Percentiles rank a stretch among this genome's conserved stretches.
Conservation (phyloP, 116 monocot species). For the Trichopus zeylanicus region DNA sequence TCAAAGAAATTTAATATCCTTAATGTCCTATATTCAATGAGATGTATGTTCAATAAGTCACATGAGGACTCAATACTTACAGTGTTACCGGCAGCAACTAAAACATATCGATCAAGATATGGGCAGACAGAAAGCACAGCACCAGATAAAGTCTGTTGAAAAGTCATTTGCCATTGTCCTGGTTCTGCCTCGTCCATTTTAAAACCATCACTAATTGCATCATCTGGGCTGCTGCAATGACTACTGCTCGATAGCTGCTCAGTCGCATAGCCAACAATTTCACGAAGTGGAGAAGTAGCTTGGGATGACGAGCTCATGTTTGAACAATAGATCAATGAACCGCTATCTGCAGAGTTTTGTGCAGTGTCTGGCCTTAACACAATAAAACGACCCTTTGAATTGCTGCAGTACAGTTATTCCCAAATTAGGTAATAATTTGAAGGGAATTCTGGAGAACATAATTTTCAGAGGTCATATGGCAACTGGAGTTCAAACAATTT, state of each 20-base stretch:
- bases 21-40: no score
- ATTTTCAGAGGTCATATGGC: no score
- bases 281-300: slow-evolving; percentile 34
- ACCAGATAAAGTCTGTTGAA: slow-evolving; percentile 37
- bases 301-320: slow-evolving; percentile 28
- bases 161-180: slow-evolving; percentile 35
- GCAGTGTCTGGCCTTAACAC: slow-evolving; percentile 45
- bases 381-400: slow-evolving; percentile 69
- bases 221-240: slow-evolving; percentile 52
- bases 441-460: no score
- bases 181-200: slow-evolving; percentile 39
- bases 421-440: slow-evolving; percentile 6
- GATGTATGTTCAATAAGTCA: no score
- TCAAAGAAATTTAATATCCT: not conserved
- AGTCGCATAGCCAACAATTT: slow-evolving; percentile 44
- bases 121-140: slow-evolving; percentile 68
- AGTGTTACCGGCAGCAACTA: slow-evolving; percentile 82
- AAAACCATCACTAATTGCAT: slow-evolving; percentile 28
- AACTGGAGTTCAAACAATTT: no score
- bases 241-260: slow-evolving; percentile 52
- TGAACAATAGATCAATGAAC: slow-evolving; percentile 21
- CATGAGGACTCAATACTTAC: no score
- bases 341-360: slow-evolving; percentile 35
- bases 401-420: slow-evolving; percentile 16
- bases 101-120: slow-evolving; percentile 67